A percentile compares a stretch with the other conserved stretches of the same genome.
Conservation (phyloP, 108 stramenopile species). For the Seminavis robusta region DNA sequence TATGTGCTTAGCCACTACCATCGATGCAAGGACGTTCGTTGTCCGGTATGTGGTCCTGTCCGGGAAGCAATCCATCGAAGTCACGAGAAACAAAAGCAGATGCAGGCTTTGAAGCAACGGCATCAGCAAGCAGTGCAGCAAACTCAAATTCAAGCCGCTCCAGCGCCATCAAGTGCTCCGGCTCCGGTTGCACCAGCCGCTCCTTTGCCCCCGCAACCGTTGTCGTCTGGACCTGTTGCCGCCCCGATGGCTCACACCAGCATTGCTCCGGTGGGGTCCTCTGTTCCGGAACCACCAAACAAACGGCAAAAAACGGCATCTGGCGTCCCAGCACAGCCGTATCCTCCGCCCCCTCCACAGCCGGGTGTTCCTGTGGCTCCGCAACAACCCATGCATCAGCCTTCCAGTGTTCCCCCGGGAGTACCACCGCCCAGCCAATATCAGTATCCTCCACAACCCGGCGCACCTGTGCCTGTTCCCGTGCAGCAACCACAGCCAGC, state of each 20-base stretch:
- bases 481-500: constrained; percentile 8
- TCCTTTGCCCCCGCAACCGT: background rate
- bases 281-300: background rate
- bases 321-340: background rate
- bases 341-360: background rate
- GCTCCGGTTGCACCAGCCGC: constrained; percentile 5
- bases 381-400: constrained; percentile 11
- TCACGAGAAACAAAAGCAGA: constrained; percentile 92
- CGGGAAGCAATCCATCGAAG: constrained; percentile 96
- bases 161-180: constrained; percentile 12
- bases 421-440: constrained; percentile 37
- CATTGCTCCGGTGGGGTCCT: background rate
- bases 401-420: constrained; percentile 7
- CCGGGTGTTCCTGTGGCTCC: constrained; percentile 12
- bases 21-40: constrained; percentile 96
- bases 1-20: constrained; percentile 98
- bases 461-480: background rate
- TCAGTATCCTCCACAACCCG: constrained; percentile 32
- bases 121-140: constrained; percentile 74
- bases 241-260: too few relatives aligned
- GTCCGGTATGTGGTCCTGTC: constrained; percentile 98
- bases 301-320: constrained; percentile 1
- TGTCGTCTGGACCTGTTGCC: constrained; percentile 3
- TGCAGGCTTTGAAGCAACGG: constrained; percentile 82
- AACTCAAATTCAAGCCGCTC: constrained; percentile 5